Evolutionary conservation across 1,284 basidiomycete species (phyloP).

Genomic region (Macrocystidia cucumis): DNA sequence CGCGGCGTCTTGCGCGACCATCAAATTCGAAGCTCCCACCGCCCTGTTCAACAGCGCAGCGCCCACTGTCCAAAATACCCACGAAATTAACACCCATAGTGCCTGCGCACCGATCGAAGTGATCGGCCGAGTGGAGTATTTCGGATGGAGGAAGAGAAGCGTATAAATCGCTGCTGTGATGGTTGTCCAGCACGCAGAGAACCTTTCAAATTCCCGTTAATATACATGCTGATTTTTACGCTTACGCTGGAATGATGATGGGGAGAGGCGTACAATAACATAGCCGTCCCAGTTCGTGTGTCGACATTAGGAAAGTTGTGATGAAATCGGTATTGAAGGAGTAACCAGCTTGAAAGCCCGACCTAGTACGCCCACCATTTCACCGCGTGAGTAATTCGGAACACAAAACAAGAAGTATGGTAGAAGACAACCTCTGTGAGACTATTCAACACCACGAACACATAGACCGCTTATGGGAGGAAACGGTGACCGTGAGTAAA

Average conservation of each 20-base stretch:
- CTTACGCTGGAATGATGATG: neutral
- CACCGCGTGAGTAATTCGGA: neutral
- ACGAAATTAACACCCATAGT: conserved; percentile 46
- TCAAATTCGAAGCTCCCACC: conserved; percentile 32
- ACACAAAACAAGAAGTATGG: neutral
- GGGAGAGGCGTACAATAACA: conserved; percentile 33
- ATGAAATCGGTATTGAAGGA: conserved; percentile 43
- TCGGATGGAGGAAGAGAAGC: conserved; percentile 48
- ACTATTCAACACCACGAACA: conserved; percentile 39
- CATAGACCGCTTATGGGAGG: conserved; percentile 31
- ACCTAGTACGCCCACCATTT: conserved; percentile 24
- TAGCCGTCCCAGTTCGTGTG: conserved; percentile 29
- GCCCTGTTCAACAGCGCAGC: conserved; percentile 38
- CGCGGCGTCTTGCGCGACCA: conserved; percentile 27
- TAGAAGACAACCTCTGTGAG: conserved; percentile 32
- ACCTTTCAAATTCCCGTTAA: conserved; percentile 27
- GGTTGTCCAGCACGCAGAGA: conserved; percentile 48
- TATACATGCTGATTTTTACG: too few species aligned
- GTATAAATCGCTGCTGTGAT: conserved; percentile 40
- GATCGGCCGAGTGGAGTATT: conserved; percentile 39
- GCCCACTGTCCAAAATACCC: conserved; percentile 44
- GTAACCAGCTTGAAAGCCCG: conserved; percentile 44
- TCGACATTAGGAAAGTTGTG: conserved; percentile 37
- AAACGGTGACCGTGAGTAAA: neutral
- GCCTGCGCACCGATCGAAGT: conserved; percentile 49